Base-by-base conservation (phyloP, 495 filamentous ascomycete species). In the Aspergillus cristatus region DNA sequence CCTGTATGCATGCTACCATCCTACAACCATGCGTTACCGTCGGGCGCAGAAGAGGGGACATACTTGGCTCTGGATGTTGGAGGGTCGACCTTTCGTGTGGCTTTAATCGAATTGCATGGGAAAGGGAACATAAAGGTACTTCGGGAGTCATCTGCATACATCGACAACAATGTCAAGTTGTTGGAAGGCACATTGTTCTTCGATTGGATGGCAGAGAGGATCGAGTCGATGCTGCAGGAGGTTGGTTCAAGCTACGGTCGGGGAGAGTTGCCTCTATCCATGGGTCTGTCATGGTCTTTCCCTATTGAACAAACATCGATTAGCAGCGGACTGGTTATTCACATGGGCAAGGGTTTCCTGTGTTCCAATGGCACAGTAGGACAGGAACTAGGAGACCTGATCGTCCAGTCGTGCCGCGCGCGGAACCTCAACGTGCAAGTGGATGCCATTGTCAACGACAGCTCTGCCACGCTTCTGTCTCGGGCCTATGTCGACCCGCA, bases 401-500 rank as follows among this genome's bases (percentile, higher is more conserved):
- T 83, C 37, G 70, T 70, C 43, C 47, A 60, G 25, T 70, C 77
- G 18, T 83, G 74, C 54, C 59, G 63, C 34, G 68, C 69, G 37
- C 60, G 65, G 40, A 48, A 47, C 30, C 53, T 74, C 43, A 69
- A 65, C 35, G 57, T 74, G 11, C 54, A 58, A 28, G 57, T 94
- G 41, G 70, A 79, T 24, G 85, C 85, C 7, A 88, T 94, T 51
- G 71, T 85, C 15, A 94, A 94, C 53, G 87, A 94, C 43, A 75
- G 84, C 14, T 84, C 87, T 12, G 81, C 87, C 1, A 82, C 86
- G 10, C 68, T 94, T 24, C 78, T 91, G 4, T 84, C 85, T 3
- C 76, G 82, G 35, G 78, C 85, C 33, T 88, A 89, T 50, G 56
- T 75, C 14, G 72, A 76, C 16, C 62, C 71, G 13, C 70, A 76